These are phyloP conservation scores for Boletus insuetus DNA, from an alignment of 768 basidiomycete genomes.

Conservation along the genomic window DNA sequence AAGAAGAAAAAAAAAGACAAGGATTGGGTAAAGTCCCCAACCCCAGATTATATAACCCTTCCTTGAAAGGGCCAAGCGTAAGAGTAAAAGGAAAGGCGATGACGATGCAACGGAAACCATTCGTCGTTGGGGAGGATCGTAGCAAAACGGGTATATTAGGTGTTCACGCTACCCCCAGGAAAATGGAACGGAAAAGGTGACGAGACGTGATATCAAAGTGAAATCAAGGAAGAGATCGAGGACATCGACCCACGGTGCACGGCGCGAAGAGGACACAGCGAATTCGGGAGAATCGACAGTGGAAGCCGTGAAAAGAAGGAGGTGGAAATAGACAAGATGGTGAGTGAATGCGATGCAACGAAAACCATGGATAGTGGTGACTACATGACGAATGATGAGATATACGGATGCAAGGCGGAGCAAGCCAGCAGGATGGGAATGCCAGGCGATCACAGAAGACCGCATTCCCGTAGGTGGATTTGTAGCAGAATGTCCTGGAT, in stretches of 20 bases:
- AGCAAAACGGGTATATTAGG: conserved; percentile 27
- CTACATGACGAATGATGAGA: conserved; percentile 27
- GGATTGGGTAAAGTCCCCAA: background rate
- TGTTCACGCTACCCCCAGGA: conserved; percentile 19
- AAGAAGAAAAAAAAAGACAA: background rate
- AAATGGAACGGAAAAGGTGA: background rate
- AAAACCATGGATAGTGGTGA: conserved; percentile 17
- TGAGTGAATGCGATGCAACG: conserved; percentile 25
- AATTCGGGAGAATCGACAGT: background rate
- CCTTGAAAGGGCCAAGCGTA: background rate
- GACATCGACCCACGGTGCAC: conserved; percentile 4
- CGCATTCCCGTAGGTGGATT: conserved; percentile 82
- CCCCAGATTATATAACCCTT: conserved; percentile 1
- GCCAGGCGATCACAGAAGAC: conserved; percentile 47
- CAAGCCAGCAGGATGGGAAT: background rate
- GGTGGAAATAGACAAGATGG: conserved; percentile 21
- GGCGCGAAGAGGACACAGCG: background rate
- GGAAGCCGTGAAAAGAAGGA: conserved; percentile 1
- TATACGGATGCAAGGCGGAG: conserved; percentile 16
- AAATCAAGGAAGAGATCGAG: conserved; percentile 8
- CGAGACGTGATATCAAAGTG: background rate
- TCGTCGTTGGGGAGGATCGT: conserved; percentile 20
- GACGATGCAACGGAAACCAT: conserved; percentile 1
- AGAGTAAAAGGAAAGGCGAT: background rate
- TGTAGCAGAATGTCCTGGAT: conserved; percentile 89